Conservation (phyloP, 352 stramenopile species). For the Thalassiosira allenii region DNA sequence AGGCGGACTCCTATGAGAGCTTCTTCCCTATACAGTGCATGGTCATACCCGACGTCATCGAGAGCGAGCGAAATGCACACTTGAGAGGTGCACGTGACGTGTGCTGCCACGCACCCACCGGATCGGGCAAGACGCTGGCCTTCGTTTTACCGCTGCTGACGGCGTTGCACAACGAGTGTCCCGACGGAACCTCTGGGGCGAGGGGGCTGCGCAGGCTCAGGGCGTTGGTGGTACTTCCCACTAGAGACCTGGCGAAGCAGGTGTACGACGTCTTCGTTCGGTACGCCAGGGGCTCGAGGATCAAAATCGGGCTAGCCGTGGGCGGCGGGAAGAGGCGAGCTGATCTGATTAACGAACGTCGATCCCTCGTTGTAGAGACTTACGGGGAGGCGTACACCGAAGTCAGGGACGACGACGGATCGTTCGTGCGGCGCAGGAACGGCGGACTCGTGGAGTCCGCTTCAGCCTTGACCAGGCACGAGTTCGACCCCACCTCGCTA, state of each 20-base stretch:
- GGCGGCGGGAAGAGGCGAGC: conserved; percentile 52
- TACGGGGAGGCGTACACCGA: conserved; percentile 44
- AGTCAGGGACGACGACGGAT: conserved; percentile 44
- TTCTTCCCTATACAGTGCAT: conserved; percentile 97
- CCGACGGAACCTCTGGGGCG: not conserved
- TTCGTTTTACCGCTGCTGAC: conserved; percentile 97
- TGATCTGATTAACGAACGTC: conserved; percentile 53
- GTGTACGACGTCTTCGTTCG: conserved; percentile 84
- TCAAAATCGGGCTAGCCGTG: conserved; percentile 91
- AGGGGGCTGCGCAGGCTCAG: conserved; percentile 89
- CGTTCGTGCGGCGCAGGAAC: conserved; percentile 39
- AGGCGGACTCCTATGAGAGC: conserved; percentile 70
- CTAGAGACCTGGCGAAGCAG: conserved; percentile 92
- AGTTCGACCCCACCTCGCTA: conserved; percentile 67
- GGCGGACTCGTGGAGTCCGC: conserved; percentile 41
- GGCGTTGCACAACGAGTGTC: conserved; percentile 73
- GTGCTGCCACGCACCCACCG: conserved; percentile 96
- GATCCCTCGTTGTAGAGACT: conserved; percentile 58
- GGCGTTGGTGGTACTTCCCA: conserved; percentile 96
- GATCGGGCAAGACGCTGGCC: conserved; percentile 96
- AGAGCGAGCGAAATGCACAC: conserved; percentile 82
- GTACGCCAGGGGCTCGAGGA: conserved; percentile 83
- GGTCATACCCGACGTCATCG: conserved; percentile 91
- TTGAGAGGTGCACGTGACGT: conserved; percentile 87
- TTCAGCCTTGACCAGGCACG: conserved; percentile 35